These are phyloP conservation scores for Graphiopsis chlorocephala DNA, from an alignment of 2,329 filamentous ascomycete species.

Conservation along the genomic window DNA sequence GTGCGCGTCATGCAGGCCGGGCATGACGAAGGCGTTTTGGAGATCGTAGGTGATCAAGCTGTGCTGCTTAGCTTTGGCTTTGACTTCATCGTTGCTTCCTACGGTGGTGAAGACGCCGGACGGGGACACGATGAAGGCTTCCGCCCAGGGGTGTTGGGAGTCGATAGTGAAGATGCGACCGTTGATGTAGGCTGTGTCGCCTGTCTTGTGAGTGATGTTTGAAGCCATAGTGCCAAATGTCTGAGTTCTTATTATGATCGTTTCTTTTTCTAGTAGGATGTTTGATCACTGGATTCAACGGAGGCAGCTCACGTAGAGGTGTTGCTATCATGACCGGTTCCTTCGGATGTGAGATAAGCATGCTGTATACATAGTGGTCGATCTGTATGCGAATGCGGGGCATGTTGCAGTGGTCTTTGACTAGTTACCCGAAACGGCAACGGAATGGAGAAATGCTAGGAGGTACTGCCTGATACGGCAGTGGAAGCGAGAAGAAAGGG, in stretches of 20 bases:
- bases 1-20: conserved; percentile 39
- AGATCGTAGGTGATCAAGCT: conserved; percentile 28
- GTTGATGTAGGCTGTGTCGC: conserved; percentile 29
- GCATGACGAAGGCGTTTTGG: conserved; percentile 35
- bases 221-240: background rate
- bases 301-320: background rate
- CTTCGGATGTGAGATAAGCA: background rate
- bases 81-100: conserved; percentile 28
- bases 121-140: conserved; percentile 33
- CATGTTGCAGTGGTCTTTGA: background rate
- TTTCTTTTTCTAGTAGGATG: background rate
- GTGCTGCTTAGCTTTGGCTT: conserved; percentile 17
- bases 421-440: no score
- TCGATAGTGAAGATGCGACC: conserved; percentile 34
- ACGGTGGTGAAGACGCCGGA: conserved; percentile 29
- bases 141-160: conserved; percentile 21
- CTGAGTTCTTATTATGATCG: background rate
- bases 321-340: background rate
- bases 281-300: background rate
- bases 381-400: background rate
- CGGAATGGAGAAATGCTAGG: no score
- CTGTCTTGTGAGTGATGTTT: background rate
- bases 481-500: background rate
- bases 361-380: background rate
- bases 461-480: background rate